phyloP scores from a whole-genome alignment of 768 basidiomycete species.

The Naganishia randhawae region DNA sequence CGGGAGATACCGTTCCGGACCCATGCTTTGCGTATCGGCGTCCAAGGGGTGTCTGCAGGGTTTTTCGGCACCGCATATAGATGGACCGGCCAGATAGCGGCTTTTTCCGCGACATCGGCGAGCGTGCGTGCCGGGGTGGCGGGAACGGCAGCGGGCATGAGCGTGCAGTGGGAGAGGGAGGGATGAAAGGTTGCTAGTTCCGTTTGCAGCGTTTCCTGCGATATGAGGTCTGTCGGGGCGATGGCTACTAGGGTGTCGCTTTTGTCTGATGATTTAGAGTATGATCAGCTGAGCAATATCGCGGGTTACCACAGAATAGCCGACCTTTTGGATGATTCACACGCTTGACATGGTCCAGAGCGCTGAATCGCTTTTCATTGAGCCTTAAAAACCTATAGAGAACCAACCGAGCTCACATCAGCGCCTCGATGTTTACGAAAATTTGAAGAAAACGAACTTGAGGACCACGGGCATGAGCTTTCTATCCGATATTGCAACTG shows the following conservation, averaged over 20 bases:
- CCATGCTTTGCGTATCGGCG: constrained; percentile 66
- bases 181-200: constrained; percentile 30
- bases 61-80: constrained; percentile 47
- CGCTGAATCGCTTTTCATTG: constrained; percentile 29
- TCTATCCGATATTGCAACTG: constrained; percentile 36
- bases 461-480: constrained; percentile 37
- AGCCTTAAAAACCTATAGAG: constrained; percentile 29
- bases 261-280: background rate
- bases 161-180: constrained; percentile 28
- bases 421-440: background rate
- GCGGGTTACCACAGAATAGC: background rate
- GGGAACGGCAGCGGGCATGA: constrained; percentile 56
- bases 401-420: constrained; percentile 26
- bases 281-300: no score
- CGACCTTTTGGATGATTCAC: constrained; percentile 32
- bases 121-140: constrained; percentile 64
- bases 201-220: constrained; percentile 25
- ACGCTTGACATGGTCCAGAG: constrained; percentile 41
- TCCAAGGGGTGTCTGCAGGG: constrained; percentile 65
- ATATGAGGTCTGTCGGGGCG: constrained; percentile 26
- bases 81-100: constrained; percentile 69
- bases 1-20: constrained; percentile 64
- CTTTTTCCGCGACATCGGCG: constrained; percentile 64
- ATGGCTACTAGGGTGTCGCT: constrained; percentile 38
- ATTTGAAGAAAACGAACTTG: constrained; percentile 31